Evolutionary conservation across 2,329 filamentous ascomycete genomes (phyloP), one percentile per base, ranked within the genome.

Genomic region (Xylaria digitata): DNA sequence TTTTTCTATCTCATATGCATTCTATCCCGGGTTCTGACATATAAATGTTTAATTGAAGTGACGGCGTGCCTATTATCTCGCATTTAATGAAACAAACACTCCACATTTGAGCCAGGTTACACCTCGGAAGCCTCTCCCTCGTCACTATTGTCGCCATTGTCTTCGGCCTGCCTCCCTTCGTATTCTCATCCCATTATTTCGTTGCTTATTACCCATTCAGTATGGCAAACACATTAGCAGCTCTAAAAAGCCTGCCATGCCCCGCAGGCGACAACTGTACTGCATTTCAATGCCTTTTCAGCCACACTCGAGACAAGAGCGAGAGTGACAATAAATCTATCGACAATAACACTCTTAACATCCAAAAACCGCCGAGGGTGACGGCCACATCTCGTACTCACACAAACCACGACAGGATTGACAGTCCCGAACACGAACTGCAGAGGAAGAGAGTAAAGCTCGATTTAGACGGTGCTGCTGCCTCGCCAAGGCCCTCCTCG

Each of bases 231-330:
- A 71, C 75, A 32, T 69, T 77, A 43, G 73, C 74, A 13, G 70
- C 74, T 46, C 82, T 86, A 68, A 85, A 84, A 71, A 81, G 80
- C 65, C 81, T 86, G 54, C 82, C 83, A 9, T 86, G 84, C 70
- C 84, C 84, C 6, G 83, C 82, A 21, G 84, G 84, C 57, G 78
- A 80, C 53, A 76, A 67, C 2, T 86, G 84, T 71, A 83, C 80
- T 8, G 83, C 84, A 17, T 84, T 84, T 70, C 78, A 82, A 66
- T 86, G 84, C 71, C 80, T 86, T 45, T 86, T 86, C 70, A 81
- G 82, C 32, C 83, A 85, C 70, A 75, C 76, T 40, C 74, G 72
- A 21, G 80, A 84, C 34, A 37, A 30, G 40, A 59, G 34, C 17
- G 74, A 66, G 23, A 59, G 74, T 15, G 57, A 73, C 61, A 55